These are phyloP conservation scores for Colletotrichum orbiculare DNA, from an alignment of 2,329 filamentous ascomycete species.

Conservation along the genomic window DNA sequence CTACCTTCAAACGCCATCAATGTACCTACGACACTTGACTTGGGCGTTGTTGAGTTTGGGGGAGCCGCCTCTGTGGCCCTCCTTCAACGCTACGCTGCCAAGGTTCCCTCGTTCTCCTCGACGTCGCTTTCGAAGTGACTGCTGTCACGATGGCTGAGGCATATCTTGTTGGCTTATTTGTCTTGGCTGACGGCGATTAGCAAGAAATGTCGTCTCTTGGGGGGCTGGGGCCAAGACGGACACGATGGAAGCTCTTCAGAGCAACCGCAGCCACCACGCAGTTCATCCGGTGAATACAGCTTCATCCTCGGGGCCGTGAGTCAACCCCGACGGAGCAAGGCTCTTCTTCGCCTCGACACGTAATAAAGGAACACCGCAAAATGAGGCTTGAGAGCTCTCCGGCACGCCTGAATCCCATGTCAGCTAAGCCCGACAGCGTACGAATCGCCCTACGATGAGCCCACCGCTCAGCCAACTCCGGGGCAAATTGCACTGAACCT, in stretches of 20 bases:
- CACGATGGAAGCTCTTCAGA: conserved; percentile 16
- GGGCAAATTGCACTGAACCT: conserved; percentile 34
- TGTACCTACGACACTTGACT: conserved; percentile 27
- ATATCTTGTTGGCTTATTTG: conserved; percentile 7
- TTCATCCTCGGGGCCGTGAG: conserved; percentile 12
- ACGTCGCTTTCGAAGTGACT: background rate
- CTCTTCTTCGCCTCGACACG: conserved; percentile 12
- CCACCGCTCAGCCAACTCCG: conserved; percentile 31
- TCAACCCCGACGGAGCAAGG: conserved; percentile 9
- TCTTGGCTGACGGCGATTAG: conserved; percentile 22
- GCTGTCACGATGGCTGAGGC: background rate
- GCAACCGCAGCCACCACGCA: conserved; percentile 21
- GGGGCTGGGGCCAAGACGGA: conserved; percentile 6
- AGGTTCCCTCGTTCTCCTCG: conserved; percentile 6
- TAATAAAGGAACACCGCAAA: conserved; percentile 1
- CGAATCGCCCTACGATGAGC: conserved; percentile 22
- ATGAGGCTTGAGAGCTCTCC: conserved; percentile 8
- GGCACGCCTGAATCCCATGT: conserved; percentile 3
- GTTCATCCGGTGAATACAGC: background rate
- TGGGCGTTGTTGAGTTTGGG: conserved; percentile 16
- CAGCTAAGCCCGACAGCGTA: conserved; percentile 24
- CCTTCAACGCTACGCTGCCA: conserved; percentile 1
- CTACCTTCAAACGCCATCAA: conserved; percentile 3
- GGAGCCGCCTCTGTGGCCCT: conserved; percentile 21
- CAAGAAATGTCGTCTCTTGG: background rate